Evolutionary conservation across 1,284 basidiomycete genomes (phyloP).

Genomic region (Dichomitus squalens): DNA sequence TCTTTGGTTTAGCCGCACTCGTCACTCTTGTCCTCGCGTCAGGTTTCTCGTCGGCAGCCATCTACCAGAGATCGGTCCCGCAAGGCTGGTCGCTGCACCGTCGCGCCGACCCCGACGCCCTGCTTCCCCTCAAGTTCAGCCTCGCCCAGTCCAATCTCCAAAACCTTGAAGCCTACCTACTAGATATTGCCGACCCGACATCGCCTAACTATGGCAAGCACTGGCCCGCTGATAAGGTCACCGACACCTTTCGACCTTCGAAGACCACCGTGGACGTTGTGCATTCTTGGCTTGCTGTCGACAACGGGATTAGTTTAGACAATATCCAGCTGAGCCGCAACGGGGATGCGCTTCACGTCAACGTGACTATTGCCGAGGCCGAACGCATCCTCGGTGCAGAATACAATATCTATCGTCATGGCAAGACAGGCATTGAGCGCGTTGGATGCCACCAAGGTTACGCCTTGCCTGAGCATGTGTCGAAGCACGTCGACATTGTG

Average conservation of each 20-base stretch:
- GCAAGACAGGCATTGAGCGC: conserved; percentile 13
- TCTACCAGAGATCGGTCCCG: conserved; percentile 24
- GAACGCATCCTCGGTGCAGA: conserved; percentile 46
- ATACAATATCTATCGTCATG: conserved; percentile 47
- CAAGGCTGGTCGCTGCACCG: conserved; percentile 38
- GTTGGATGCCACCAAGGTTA: conserved; percentile 43
- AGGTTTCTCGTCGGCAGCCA: too few species aligned
- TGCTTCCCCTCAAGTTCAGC: conserved; percentile 45
- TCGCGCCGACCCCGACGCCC: conserved; percentile 33
- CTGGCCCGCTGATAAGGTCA: conserved; percentile 40
- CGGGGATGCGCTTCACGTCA: conserved; percentile 45
- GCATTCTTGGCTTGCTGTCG: conserved; percentile 41
- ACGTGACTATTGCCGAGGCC: conserved; percentile 46
- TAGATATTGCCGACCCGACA: conserved; percentile 47
- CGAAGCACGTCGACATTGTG: conserved; percentile 50
- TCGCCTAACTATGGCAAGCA: conserved; percentile 44
- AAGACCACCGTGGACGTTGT: conserved; percentile 44
- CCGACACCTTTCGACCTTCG: conserved; percentile 45
- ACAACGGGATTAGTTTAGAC: conserved; percentile 34
- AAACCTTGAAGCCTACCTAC: conserved; percentile 41
- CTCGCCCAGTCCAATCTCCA: conserved; percentile 46
- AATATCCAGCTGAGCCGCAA: conserved; percentile 38
- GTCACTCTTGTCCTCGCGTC: too few species aligned
- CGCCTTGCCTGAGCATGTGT: conserved; percentile 45
- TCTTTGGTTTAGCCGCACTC: too few species aligned